Evolutionary conservation across 768 basidiomycete genomes (phyloP).

Genomic region (Lactarius vividus): DNA sequence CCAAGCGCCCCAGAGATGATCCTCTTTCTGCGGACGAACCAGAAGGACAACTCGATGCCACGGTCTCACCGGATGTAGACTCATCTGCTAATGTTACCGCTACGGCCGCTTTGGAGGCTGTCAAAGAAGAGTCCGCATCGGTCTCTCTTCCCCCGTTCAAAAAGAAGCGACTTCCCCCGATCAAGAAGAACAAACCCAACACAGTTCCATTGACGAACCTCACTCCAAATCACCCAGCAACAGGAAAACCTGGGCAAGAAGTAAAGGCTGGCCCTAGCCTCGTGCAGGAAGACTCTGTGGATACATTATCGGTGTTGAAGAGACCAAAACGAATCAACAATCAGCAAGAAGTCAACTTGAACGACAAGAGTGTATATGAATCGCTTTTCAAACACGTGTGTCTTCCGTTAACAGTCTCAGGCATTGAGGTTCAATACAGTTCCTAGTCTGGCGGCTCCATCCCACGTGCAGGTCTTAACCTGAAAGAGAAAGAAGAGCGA

Average conservation of each 20-base stretch:
- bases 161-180: constrained; percentile 27
- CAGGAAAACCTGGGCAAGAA: constrained; percentile 14
- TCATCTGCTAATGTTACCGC: constrained; percentile 11
- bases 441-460: constrained; percentile 25
- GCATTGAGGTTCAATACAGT: not conserved
- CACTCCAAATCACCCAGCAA: constrained; percentile 5
- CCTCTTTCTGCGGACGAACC: constrained; percentile 17
- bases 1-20: constrained; percentile 21
- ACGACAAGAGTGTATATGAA: constrained; percentile 28
- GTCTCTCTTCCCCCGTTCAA: constrained; percentile 26
- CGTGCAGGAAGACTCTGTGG: constrained; percentile 10
- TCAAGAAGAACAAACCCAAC: constrained; percentile 26
- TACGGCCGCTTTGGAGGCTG: constrained; percentile 7
- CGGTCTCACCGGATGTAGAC: constrained; percentile 12
- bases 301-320: constrained; percentile 23
- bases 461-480: constrained; percentile 30
- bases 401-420: constrained; percentile 5
- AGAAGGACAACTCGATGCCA: constrained; percentile 16
- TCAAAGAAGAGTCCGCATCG: constrained; percentile 23
- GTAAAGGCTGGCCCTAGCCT: constrained; percentile 5
- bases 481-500: constrained; percentile 32
- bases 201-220: constrained; percentile 11
- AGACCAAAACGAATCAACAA: constrained; percentile 25
- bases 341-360: constrained; percentile 29
- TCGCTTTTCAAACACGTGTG: constrained; percentile 30